A percentile compares a stretch with the other conserved stretches of the same genome.
Conservation (phyloP, 768 basidiomycete genomes). For the Dentipellis sp. region DNA sequence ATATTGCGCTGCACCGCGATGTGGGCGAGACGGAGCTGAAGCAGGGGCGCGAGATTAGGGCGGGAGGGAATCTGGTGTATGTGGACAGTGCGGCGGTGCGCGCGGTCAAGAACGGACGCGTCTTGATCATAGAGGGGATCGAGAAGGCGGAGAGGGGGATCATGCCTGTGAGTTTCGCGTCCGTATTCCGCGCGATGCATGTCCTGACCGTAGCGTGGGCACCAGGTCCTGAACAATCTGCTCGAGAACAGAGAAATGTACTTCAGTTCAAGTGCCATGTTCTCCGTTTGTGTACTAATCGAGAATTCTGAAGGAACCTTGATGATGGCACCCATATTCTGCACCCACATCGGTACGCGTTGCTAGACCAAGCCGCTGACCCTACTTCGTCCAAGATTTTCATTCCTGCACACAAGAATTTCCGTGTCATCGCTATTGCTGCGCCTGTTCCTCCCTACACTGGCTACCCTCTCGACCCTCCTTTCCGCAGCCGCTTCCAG, state of each 20-base stretch:
- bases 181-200: background rate
- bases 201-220: background rate
- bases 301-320: conserved; percentile 38
- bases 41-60: conserved; percentile 57
- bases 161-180: conserved; percentile 42
- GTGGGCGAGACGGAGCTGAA: conserved; percentile 68
- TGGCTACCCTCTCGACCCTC: conserved; percentile 56
- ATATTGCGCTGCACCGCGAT: conserved; percentile 57
- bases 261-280: background rate
- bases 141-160: conserved; percentile 68
- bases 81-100: conserved; percentile 60
- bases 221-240: conserved; percentile 48
- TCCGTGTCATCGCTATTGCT: conserved; percentile 60
- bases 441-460: conserved; percentile 62
- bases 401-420: conserved; percentile 58
- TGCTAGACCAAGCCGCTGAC: conserved; percentile 27
- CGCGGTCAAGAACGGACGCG: conserved; percentile 54
- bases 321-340: conserved; percentile 66
- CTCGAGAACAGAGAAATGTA: conserved; percentile 67
- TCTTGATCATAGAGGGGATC: conserved; percentile 60
- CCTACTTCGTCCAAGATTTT: conserved; percentile 30
- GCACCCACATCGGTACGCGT: conserved; percentile 48
- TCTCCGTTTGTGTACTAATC: background rate
- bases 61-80: conserved; percentile 54
- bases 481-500: conserved; percentile 62